A percentile compares a stretch with the other conserved stretches of the same genome.
phyloP scores from a whole-genome alignment of 2,329 filamentous ascomycete genomes.

The Alternaria conjuncta region DNA sequence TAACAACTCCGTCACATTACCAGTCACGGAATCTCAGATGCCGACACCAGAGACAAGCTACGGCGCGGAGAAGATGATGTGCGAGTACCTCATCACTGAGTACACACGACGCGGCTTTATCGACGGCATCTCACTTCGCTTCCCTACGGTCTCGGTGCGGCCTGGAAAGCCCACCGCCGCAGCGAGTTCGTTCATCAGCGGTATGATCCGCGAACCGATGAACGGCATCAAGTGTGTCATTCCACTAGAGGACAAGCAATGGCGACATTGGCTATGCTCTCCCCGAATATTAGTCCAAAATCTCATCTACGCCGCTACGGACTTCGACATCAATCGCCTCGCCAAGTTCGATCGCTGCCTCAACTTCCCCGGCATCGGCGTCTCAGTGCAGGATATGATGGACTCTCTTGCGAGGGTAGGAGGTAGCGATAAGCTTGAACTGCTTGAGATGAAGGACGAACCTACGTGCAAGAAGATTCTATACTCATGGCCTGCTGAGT shows the following conservation, averaged over 20 bases:
- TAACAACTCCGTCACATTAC: constrained; percentile 56
- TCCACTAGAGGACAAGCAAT: constrained; percentile 53
- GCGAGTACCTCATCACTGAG: constrained; percentile 65
- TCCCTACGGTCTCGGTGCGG: constrained; percentile 65
- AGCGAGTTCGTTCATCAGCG: constrained; percentile 64
- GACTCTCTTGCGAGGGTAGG: constrained; percentile 59
- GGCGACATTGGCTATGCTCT: constrained; percentile 62
- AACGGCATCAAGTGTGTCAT: constrained; percentile 57
- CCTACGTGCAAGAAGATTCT: constrained; percentile 56
- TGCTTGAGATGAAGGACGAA: constrained; percentile 57
- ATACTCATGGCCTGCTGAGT: constrained; percentile 59
- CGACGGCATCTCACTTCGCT: constrained; percentile 62
- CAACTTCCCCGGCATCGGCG: constrained; percentile 44
- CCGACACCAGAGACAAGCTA: constrained; percentile 66
- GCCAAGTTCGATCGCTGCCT: constrained; percentile 54
- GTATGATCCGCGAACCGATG: constrained; percentile 68
- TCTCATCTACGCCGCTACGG: constrained; percentile 52
- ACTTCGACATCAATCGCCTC: constrained; percentile 54
- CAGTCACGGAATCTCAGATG: constrained; percentile 45
- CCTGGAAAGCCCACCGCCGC: constrained; percentile 64
- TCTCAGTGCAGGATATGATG: constrained; percentile 61
- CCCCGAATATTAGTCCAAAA: constrained; percentile 60
- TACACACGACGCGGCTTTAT: constrained; percentile 64
- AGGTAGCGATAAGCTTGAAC: constrained; percentile 55
- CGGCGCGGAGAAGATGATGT: constrained; percentile 66